These are phyloP conservation scores for Stenogyne calaminthoides DNA, from an alignment of 305 asterid genomes.

Conservation along the genomic window DNA sequence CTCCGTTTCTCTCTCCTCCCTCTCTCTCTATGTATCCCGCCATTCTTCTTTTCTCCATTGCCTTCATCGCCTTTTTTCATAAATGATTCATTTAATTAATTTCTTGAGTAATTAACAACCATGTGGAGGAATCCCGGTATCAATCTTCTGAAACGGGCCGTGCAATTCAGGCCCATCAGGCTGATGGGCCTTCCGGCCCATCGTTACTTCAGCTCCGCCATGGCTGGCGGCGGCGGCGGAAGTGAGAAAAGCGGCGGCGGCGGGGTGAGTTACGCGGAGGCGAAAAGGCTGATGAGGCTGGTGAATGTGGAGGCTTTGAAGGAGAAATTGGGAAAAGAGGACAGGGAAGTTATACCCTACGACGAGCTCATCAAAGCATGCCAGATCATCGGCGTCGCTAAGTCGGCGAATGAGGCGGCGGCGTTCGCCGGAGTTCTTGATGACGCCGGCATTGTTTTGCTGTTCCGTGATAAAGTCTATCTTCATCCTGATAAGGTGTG, in stretches of 20 bases:
- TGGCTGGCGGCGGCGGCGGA: slow-evolving; percentile 1
- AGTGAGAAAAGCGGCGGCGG: no score
- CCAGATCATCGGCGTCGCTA: slow-evolving; percentile 58
- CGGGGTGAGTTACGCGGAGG: slow-evolving; percentile 61
- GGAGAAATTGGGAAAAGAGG: slow-evolving; percentile 62
- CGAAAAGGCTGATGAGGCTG: slow-evolving; percentile 77
- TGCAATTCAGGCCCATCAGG: slow-evolving; percentile 5
- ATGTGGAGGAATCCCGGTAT: slow-evolving; percentile 38
- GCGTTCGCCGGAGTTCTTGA: slow-evolving; percentile 76
- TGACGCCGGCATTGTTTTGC: slow-evolving; percentile 72
- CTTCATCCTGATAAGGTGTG: slow-evolving; percentile 72
- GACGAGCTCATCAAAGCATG: slow-evolving; percentile 58
- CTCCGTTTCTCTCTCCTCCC: slow-evolving; percentile 11
- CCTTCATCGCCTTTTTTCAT: neutral
- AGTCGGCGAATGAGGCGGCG: slow-evolving; percentile 58
- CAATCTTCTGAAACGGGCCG: slow-evolving; percentile 35
- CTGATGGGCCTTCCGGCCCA: slow-evolving; percentile 12
- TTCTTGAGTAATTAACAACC: neutral
- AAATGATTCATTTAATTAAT: neutral
- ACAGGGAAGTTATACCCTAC: slow-evolving; percentile 64
- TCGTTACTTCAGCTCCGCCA: slow-evolving; percentile 26
- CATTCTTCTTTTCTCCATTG: slow-evolving; percentile 3
- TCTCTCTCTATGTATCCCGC: slow-evolving; percentile 13
- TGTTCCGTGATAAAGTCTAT: slow-evolving; percentile 74
- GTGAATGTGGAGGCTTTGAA: slow-evolving; percentile 79